Evolutionary conservation across 2,329 filamentous ascomycete species (phyloP), one percentile per base, ranked within the genome.

Genomic region (Pseudogymnoascus sp.): DNA sequence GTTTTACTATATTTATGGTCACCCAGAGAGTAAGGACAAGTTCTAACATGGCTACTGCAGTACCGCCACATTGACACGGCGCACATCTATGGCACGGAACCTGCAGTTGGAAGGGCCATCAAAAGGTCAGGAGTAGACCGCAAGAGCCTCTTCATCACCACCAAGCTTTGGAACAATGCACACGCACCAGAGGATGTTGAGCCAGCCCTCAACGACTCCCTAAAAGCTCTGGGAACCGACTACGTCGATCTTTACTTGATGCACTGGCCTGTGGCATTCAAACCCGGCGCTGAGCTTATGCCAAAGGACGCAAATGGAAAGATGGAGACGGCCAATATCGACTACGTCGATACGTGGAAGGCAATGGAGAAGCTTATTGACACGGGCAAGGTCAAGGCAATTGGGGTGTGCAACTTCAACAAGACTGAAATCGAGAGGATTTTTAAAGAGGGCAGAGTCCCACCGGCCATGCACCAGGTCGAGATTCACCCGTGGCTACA

Each of bases 361-460:
- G 80, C 80, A 1, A 81, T 88, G 80, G 81, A 84, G 72, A 77
- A 80, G 66, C 70, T 86, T 19, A 76, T 85, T 33, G 72, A 75
- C 11, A 76, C 78, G 1, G 80, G 81, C 67, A 80, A 83, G 68
- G 79, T 81, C 3, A 79, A 77, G 65, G 76, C 82, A 64, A 85
- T 88, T 62, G 85, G 86, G 59, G 78, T 88, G 50, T 86, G 82
- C 63, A 88, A 88, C 75, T 88, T 86, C 76, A 73, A 73, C 5
- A 70, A 70, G 63, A 64, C 66, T 6, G 74, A 79, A n/a, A 67
- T 80, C 4, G 71, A 77, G 66, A 64, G 69, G 6, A 69, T 80
- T 11, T 62, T 78, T 37, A 68, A 74, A n/a, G 73, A 79, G 47
- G 79, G 78, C 44, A 73, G 72, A 4, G 74, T 85, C 56, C 73